A percentile compares a stretch with the other conserved stretches of the same genome.
These are phyloP conservation scores for Xeromyces bisporus DNA, from an alignment of 495 filamentous ascomycete genomes.

Conservation along the genomic window DNA sequence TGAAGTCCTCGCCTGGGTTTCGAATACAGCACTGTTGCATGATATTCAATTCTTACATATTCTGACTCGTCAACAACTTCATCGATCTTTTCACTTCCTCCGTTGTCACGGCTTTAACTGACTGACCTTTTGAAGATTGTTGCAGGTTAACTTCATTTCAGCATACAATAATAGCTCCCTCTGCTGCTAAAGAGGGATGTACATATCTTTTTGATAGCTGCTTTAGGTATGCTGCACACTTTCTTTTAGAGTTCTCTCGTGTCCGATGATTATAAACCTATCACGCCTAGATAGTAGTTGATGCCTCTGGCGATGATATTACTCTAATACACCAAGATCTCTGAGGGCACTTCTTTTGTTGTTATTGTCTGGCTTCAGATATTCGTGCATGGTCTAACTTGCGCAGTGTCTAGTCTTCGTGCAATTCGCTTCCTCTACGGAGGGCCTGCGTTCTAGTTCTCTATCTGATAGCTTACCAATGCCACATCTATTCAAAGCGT, in stretches of 20 bases:
- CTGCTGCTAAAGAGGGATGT: slow-evolving; percentile 1
- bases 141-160: background rate
- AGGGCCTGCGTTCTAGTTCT: no score
- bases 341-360: slow-evolving; percentile 38
- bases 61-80: slow-evolving; percentile 38
- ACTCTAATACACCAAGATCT: slow-evolving; percentile 67
- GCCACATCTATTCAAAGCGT: no score
- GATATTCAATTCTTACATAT: slow-evolving; percentile 98
- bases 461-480: no score
- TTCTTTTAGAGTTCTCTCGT: slow-evolving; percentile 5
- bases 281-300: slow-evolving; percentile 75
- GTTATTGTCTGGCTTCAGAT: background rate
- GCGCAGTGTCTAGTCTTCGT: slow-evolving; percentile 14
- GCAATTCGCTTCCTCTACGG: no score
- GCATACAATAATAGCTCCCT: no score
- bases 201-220: background rate
- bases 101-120: slow-evolving; percentile 4
- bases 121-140: slow-evolving; percentile 7
- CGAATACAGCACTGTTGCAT: slow-evolving; percentile 54
- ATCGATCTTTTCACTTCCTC: background rate
- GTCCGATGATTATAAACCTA: slow-evolving; percentile 57
- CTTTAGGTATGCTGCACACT: slow-evolving; percentile 9
- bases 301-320: slow-evolving; percentile 50
- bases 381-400: background rate
- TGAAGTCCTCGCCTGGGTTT: slow-evolving; percentile 72